Evolutionary conservation across 2,329 filamentous ascomycete species (phyloP), one percentile per base, ranked within the genome.

Genomic region (Rhexocercosporidium sp.): DNA sequence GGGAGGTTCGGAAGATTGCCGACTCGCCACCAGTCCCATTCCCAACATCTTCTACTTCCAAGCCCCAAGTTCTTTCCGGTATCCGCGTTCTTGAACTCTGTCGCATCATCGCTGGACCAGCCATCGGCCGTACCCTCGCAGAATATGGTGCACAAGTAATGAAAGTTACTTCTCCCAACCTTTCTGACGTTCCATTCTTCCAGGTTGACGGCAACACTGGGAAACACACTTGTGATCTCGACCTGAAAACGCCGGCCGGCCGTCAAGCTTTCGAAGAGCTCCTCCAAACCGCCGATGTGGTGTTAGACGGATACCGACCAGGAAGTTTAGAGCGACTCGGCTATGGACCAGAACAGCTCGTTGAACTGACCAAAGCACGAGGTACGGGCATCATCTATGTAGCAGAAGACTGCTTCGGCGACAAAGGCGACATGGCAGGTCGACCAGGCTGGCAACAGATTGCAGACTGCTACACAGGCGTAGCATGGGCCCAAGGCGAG

Each of bases 71-170:
- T 72, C 88, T 81, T 67, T 82, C 74, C 7, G 91, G 91, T 0
- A 83, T 93, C 76, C 90, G 90, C 70, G 90, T 94, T 6, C 83
- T 94, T 5, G 92, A 94, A 75, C 80, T 94, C 34, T 92, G 90
- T 75, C 88, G 91, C 47, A 89, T 93, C 73, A 92, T 94, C 70
- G 91, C 91, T 3, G 91, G 90, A 0, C 91, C 91, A n/a, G 87
- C 89, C 4, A 88, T 93, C 71, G 88, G 88, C 3, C 86, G 90
- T 34, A 88, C 88, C 1, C 83, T 94, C 0, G 90, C 89, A n/a
- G 91, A 92, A 69, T 90, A 93, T 75, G 92, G 92, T 1, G 91
- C 91, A 8, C 86, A 90, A 62, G 90, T 94, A 0, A 83, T 94
- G 71, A 91, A 92, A 73, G 83, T 93, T 54, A 93, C 90, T 2